Evolutionary conservation across 805 yeast species (phyloP).

Genomic region (Wickerhamiella dianesei): DNA sequence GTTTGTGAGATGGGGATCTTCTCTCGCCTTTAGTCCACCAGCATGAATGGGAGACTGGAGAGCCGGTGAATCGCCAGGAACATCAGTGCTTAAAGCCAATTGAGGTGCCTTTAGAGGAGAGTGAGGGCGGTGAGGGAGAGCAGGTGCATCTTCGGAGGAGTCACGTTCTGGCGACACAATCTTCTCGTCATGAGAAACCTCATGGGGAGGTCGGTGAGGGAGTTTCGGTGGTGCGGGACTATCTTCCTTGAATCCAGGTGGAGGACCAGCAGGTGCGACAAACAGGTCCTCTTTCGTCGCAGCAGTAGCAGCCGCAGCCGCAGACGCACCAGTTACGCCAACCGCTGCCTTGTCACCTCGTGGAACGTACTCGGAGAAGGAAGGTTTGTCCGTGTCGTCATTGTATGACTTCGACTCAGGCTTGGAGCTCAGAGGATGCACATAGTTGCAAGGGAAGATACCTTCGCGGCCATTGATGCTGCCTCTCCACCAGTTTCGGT

Average conservation of each 20-base stretch:
- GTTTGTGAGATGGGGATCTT: not conserved
- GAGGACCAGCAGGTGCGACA: not conserved
- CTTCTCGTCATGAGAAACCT: not conserved
- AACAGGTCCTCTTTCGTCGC: not conserved
- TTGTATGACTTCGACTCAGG: not conserved
- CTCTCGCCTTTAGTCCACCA: not conserved
- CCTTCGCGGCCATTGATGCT: conserved; percentile 31
- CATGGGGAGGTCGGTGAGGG: not conserved
- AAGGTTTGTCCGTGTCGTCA: not conserved
- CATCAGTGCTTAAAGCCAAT: not conserved
- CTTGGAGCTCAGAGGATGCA: conserved; percentile 11
- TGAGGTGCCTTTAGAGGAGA: not conserved
- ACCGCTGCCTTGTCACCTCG: not conserved
- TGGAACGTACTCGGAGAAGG: not conserved
- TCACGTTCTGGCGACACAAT: no score
- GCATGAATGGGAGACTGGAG: not conserved
- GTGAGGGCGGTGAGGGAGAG: not conserved
- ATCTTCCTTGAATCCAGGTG: not conserved
- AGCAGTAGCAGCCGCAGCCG: not conserved
- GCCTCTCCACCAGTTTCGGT: conserved; percentile 41
- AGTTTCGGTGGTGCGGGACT: not conserved
- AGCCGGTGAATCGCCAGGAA: not conserved
- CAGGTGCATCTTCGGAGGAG: no score
- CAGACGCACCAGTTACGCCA: not conserved
- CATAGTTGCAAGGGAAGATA: conserved; percentile 36